Conservation (phyloP, 768 basidiomycete genomes). For the Plicaturopsis crispa region DNA sequence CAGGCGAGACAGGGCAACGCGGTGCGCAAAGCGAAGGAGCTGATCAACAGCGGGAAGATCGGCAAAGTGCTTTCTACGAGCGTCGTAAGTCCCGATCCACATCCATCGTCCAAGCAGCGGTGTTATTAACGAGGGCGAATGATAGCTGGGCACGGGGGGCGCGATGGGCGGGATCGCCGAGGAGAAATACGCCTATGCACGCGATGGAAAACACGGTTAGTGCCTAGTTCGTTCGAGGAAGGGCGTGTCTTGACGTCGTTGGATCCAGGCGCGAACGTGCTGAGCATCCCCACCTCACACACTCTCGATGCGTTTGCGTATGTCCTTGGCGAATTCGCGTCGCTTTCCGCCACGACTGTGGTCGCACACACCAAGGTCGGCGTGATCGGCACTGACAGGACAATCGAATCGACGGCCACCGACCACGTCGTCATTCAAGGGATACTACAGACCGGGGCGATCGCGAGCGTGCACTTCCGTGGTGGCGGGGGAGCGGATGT, state of each 20-base stretch:
- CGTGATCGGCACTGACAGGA: conserved; percentile 8
- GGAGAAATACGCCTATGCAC: conserved; percentile 3
- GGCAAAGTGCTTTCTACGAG: conserved; percentile 21
- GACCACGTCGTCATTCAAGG: conserved; percentile 12
- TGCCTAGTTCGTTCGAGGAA: conserved; percentile 11
- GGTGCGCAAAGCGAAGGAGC: conserved; percentile 25
- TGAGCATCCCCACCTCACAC: too few species aligned
- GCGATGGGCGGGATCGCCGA: conserved; percentile 4
- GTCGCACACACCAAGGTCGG: conserved; percentile 6
- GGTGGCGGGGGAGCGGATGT: conserved; percentile 10
- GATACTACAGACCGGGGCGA: conserved; percentile 10
- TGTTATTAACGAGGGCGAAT: too few species aligned
- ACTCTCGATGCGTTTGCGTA: conserved; percentile 8
- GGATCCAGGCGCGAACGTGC: conserved; percentile 9
- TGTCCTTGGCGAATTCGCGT: conserved; percentile 12
- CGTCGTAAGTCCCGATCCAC: conserved; percentile 18
- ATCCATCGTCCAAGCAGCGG: too few species aligned
- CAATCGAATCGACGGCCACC: conserved; percentile 5
- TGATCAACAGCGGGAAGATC: conserved; percentile 21
- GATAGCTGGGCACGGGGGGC: conserved; percentile 6
- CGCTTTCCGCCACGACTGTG: conserved; percentile 6
- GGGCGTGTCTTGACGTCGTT: conserved; percentile 9
- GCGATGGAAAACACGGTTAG: conserved; percentile 9
- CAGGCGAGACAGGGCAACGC: conserved; percentile 22
- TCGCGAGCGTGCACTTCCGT: conserved; percentile 9